phyloP scores from a whole-genome alignment of 1,139 yeast genomes.

The Spencermartinsiella ligniputridi region DNA sequence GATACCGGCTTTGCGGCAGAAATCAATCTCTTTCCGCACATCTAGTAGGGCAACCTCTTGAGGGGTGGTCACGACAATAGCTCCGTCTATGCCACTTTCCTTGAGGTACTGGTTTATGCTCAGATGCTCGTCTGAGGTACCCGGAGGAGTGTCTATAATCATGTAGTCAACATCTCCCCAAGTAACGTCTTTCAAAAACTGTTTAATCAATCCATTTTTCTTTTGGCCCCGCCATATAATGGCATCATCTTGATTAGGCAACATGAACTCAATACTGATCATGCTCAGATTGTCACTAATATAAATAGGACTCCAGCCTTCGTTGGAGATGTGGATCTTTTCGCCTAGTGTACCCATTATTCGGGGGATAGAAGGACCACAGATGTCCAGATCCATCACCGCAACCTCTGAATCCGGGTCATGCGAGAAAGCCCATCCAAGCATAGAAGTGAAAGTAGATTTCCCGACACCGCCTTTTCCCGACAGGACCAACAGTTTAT shows the following conservation, averaged over 20 bases:
- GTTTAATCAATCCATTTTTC: constrained; percentile 89
- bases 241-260: constrained; percentile 91
- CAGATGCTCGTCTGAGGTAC: constrained; percentile 95
- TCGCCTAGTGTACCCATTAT: constrained; percentile 94
- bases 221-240: constrained; percentile 97
- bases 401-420: constrained; percentile 87
- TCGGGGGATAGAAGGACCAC: constrained; percentile 95
- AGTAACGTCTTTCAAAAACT: constrained; percentile 88
- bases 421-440: constrained; percentile 92
- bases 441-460: constrained; percentile 90
- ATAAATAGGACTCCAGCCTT: constrained; percentile 97
- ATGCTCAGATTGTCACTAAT: constrained; percentile 92
- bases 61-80: constrained; percentile 91
- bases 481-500: constrained; percentile 79
- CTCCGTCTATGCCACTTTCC: constrained; percentile 93
- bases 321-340: constrained; percentile 77
- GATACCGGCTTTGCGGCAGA: constrained; percentile 86
- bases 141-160: constrained; percentile 96
- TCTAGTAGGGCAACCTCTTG: constrained; percentile 95
- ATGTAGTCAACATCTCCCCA: constrained; percentile 94
- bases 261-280: constrained; percentile 94
- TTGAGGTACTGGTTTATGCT: constrained; percentile 84
- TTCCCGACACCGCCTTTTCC: constrained; percentile 99
- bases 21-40: constrained; percentile 93
- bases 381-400: constrained; percentile 93